Evolutionary conservation across 2,329 filamentous ascomycete genomes (phyloP).

Genomic region (Colletotrichum tanaceti): DNA sequence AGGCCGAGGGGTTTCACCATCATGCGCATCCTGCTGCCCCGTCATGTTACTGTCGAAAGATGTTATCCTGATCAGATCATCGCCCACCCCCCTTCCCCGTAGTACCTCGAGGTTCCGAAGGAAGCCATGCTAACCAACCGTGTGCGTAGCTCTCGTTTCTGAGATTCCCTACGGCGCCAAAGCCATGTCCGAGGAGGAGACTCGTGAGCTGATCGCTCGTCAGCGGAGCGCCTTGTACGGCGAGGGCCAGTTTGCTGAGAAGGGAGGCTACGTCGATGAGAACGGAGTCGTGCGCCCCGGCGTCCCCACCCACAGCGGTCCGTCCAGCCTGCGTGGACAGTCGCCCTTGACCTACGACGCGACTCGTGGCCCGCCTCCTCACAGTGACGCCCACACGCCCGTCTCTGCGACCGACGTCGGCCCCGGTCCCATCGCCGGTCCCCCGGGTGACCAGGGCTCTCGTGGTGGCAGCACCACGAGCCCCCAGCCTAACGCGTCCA

Average conservation of each 20-base stretch:
- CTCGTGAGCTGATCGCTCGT: slow-evolving; percentile 93
- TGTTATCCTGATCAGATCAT: slow-evolving; percentile 36
- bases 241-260: slow-evolving; percentile 76
- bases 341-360: slow-evolving; percentile 83
- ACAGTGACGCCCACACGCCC: slow-evolving; percentile 63
- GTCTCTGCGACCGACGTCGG: slow-evolving; percentile 53
- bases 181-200: slow-evolving; percentile 94
- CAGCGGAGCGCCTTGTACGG: slow-evolving; percentile 96
- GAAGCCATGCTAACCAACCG: slow-evolving; percentile 38
- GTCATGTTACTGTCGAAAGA: slow-evolving; percentile 41
- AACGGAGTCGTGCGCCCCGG: slow-evolving; percentile 71
- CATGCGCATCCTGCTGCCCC: slow-evolving; percentile 40
- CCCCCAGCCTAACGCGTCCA: slow-evolving; percentile 75
- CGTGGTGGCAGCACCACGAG: slow-evolving; percentile 88
- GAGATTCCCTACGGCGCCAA: slow-evolving; percentile 66
- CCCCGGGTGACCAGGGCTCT: slow-evolving; percentile 67
- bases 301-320: slow-evolving; percentile 73
- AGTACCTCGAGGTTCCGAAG: slow-evolving; percentile 35
- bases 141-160: slow-evolving; percentile 39
- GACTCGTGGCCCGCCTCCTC: slow-evolving; percentile 53
- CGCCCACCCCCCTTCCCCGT: slow-evolving; percentile 36
- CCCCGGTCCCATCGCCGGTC: slow-evolving; percentile 58
- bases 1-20: slow-evolving; percentile 41
- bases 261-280: slow-evolving; percentile 75
- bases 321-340: slow-evolving; percentile 75